phyloP scores from a whole-genome alignment of 352 stramenopile genomes.

The Phytophthora sojae region DNA sequence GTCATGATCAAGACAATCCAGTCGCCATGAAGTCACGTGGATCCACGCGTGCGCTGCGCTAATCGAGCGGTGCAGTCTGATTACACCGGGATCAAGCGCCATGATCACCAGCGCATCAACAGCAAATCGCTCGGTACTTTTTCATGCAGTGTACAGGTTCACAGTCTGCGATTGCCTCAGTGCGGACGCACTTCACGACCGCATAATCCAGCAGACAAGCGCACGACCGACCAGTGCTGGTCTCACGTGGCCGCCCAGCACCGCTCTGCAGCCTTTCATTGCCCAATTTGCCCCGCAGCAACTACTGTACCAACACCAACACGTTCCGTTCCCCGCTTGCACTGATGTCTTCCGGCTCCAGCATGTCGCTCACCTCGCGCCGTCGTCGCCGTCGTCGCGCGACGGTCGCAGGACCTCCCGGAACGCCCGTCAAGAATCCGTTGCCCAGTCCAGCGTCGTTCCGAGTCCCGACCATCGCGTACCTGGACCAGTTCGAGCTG shows the following conservation, averaged over 20 bases:
- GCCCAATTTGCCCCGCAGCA: slow-evolving; percentile 25
- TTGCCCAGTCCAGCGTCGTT: slow-evolving; percentile 24
- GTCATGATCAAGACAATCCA: slow-evolving; percentile 19
- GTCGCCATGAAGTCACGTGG: slow-evolving; percentile 10
- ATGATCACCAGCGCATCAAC: slow-evolving; percentile 18
- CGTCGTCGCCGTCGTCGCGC: slow-evolving; percentile 27
- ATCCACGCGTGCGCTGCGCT: slow-evolving; percentile 1
- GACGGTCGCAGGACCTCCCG: slow-evolving; percentile 13
- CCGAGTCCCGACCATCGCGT: slow-evolving; percentile 29
- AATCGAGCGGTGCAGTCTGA: slow-evolving; percentile 19
- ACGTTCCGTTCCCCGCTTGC: background rate
- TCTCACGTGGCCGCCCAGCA: slow-evolving; percentile 8
- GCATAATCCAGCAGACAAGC: slow-evolving; percentile 36
- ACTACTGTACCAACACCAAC: slow-evolving; percentile 2
- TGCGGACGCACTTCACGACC: background rate
- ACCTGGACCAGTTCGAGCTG: slow-evolving; percentile 46
- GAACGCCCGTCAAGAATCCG: slow-evolving; percentile 24
- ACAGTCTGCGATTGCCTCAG: slow-evolving; percentile 17
- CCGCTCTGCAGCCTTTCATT: slow-evolving; percentile 18
- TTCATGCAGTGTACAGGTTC: slow-evolving; percentile 5
- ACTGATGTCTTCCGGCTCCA: slow-evolving; percentile 32
- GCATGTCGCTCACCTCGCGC: slow-evolving; percentile 31
- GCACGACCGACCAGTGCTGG: slow-evolving; percentile 11
- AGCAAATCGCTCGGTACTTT: slow-evolving; percentile 20
- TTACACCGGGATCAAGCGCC: slow-evolving; percentile 16